These are phyloP conservation scores for Monosporascus sp. DNA, from an alignment of 2,329 filamentous ascomycete genomes.

Conservation along the genomic window DNA sequence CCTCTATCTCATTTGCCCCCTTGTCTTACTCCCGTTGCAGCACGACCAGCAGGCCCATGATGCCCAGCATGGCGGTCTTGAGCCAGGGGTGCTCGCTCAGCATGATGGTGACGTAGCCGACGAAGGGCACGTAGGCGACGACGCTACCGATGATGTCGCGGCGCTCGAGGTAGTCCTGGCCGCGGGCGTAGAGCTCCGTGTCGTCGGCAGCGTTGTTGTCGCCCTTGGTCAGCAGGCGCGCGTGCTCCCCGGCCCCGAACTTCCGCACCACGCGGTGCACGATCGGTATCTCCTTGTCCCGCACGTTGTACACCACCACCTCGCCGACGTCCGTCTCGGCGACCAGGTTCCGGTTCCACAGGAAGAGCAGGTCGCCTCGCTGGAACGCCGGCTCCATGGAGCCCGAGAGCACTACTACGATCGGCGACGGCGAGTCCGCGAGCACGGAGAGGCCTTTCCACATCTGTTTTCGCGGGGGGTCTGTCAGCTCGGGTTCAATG, in stretches of 20 bases:
- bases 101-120: constrained; percentile 95
- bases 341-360: constrained; percentile 68
- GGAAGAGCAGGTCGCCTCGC: constrained; percentile 67
- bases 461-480: constrained; percentile 42
- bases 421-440: constrained; percentile 70
- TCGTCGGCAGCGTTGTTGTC: constrained; percentile 96
- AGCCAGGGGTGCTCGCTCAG: constrained; percentile 94
- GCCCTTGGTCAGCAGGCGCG: constrained; percentile 88
- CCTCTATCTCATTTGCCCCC: not conserved
- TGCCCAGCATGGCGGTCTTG: constrained; percentile 88
- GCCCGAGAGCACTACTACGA: constrained; percentile 80
- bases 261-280: constrained; percentile 86
- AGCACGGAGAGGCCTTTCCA: constrained; percentile 83
- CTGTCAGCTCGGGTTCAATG: constrained; percentile 9
- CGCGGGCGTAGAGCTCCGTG: constrained; percentile 78
- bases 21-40: constrained; percentile 72
- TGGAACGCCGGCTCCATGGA: constrained; percentile 82
- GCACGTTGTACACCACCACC: constrained; percentile 70
- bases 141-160: constrained; percentile 93
- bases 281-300: constrained; percentile 94
- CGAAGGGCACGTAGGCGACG: constrained; percentile 84
- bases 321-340: constrained; percentile 51
- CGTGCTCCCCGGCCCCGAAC: constrained; percentile 54
- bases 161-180: constrained; percentile 81
- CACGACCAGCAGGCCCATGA: constrained; percentile 93